A percentile compares a stretch with the other conserved stretches of the same genome.
phyloP scores from a whole-genome alignment of 257 asterid genomes.

The Nemophila menziesii region DNA sequence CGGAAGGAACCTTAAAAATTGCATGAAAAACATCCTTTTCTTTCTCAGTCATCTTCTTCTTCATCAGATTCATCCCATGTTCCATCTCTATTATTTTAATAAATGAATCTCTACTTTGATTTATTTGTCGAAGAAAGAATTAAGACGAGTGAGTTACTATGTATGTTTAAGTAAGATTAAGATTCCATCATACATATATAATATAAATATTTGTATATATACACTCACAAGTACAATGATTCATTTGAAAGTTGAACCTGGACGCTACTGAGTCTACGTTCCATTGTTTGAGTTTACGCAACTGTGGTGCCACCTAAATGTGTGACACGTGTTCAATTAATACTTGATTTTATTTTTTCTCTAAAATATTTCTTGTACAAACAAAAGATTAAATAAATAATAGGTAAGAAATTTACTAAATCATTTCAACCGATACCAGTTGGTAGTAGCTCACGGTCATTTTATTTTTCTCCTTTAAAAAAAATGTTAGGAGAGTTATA shows the following conservation, averaged over 20 bases:
- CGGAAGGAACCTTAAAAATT: constrained; percentile 71
- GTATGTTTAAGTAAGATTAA: too few species aligned
- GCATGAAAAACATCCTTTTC: constrained; percentile 30
- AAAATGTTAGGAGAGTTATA: too few species aligned
- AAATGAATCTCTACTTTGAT: too few species aligned
- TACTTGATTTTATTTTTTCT: background rate
- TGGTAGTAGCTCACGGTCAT: too few species aligned
- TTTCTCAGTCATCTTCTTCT: background rate
- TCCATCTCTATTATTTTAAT: background rate
- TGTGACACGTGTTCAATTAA: background rate
- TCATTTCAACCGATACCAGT: too few species aligned
- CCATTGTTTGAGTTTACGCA: background rate
- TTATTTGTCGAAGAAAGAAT: too few species aligned
- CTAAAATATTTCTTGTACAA: background rate
- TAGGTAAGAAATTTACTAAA: too few species aligned
- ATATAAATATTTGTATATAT: too few species aligned
- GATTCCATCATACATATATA: background rate
- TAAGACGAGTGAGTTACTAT: too few species aligned
- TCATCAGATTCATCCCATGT: background rate
- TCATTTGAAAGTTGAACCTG: constrained; percentile 1
- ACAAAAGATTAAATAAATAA: too few species aligned
- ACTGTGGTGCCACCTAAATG: background rate
- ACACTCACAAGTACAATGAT: background rate
- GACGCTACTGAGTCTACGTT: background rate
- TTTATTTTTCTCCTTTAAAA: too few species aligned